Conservation (phyloP, 2,329 filamentous ascomycete genomes). For the Nemania sp. region DNA sequence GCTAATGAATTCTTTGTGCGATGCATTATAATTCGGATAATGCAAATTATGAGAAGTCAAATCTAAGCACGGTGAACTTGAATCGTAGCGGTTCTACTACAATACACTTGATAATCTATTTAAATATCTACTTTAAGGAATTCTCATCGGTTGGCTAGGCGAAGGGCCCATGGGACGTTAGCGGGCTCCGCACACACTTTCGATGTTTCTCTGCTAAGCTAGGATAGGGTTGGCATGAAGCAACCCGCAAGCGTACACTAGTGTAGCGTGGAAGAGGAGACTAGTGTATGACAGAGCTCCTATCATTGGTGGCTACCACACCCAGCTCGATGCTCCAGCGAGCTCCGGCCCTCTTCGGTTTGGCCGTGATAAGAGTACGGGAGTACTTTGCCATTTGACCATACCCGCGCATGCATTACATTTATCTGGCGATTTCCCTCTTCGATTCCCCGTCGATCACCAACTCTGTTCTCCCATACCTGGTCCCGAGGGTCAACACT, state of each 20-base stretch:
- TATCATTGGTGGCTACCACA: not conserved
- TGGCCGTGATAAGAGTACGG: conserved; percentile 2
- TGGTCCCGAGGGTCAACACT: conserved; percentile 15
- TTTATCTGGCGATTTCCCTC: not conserved
- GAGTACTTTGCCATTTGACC: conserved; percentile 13
- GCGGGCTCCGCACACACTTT: conserved; percentile 16
- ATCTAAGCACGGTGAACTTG: no score
- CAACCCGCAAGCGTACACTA: no score
- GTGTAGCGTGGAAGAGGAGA: no score
- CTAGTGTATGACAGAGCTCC: not conserved
- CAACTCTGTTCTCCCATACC: conserved; percentile 8
- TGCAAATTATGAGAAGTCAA: no score
- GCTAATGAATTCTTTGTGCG: no score
- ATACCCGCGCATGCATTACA: not conserved
- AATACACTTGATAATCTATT: no score
- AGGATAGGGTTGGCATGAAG: no score
- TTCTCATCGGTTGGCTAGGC: not conserved
- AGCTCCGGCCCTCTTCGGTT: not conserved
- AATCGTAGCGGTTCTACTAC: no score
- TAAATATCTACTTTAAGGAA: no score
- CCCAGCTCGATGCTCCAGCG: not conserved
- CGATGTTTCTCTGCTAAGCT: conserved; percentile 11
- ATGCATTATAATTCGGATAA: no score
- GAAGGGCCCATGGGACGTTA: not conserved
- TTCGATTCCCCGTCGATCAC: conserved; percentile 3